Evolutionary conservation across 495 filamentous ascomycete genomes (phyloP), one percentile per base, ranked within the genome.

Genomic region (Lichenothelia convexa): DNA sequence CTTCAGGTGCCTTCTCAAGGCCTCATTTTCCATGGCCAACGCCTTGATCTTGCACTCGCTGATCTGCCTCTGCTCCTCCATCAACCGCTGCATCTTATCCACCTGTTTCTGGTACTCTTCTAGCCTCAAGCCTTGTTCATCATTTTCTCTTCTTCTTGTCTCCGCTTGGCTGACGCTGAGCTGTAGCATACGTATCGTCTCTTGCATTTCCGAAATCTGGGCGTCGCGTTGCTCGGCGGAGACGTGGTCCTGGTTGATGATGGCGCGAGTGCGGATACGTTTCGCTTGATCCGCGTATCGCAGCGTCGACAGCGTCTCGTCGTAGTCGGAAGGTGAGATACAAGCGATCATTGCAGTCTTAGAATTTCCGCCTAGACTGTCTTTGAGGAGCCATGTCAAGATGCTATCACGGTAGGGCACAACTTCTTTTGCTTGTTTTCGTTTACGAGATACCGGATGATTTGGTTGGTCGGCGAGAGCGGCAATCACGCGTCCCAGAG

Each of bases 341-440:
- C 91, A 95, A 11, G 89, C 89, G 42, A 97, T 94, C 89, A 97
- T 97, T 27, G 89, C 89, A 5, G 89, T 97, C 55, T 95, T 97
- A 45, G 71, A 80, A 59, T 97, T 97, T 24, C 89, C 89, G 12
- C 91, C 89, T 1, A 97, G 66, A 2, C 75, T 83, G 53, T 95
- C 89, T 50, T 95, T 95, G 42, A 97, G 64, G 16, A 97, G 65
- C 85, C 86, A 95, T 7, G 89, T 97, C n/a, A 97, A 68, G 46
- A 97, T 86, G 2, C 80, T 87, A 59, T 97, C 89, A 27, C 89
- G 80, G 53, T 92, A 97, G 9, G 89, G 89, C 4, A 97, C 85
- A 5, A 73, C 73, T 39, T 75, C 81, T 45, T 73, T 76, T 42
- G 61, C 66, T 38, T 67, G 36, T 8, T 18, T 27, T 3, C 22